Base-by-base conservation (phyloP, 805 yeast species). In the Candida yuanshanica region DNA sequence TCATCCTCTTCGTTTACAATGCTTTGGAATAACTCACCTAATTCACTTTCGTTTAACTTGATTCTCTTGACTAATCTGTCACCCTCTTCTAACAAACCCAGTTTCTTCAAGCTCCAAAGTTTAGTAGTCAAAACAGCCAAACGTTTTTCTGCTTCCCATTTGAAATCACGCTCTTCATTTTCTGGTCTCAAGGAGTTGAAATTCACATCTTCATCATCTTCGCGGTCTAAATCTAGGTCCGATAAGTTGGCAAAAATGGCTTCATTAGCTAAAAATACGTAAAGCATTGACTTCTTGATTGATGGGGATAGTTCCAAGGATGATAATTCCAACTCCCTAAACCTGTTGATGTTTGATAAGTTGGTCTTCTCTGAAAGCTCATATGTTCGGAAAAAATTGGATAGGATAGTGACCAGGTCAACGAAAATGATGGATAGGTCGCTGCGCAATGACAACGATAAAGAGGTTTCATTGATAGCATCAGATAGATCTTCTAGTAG, bases 231-330 rank as follows among this genome's bases (percentile, higher is more conserved):
- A 11, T 68, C 63, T 3, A 65, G 52, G 0, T 44, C 43, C n/a
- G 61, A 35, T 1, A 58, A 27, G 34, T 55, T 60, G 0, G 79
- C 77, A 11, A 67, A 49, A 18, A 63, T 62, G 7, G 71, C 64
- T 49, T 81, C 88, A 43, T 71, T 67, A 18, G 66, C 53, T 44
- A 79, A 62, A 46, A 72, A 81, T 4, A 70, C 52, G n/a, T 64
- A 55, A 42, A 70, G 39, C 12, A 79, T 47, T 2, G 61, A 50
- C 1, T 50, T 47, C 42, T 66, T 65, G 3, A 68, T 26, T 2
- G 53, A 52, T 0, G 39, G 36, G 2, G 70, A 63, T 1, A 74
- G 37, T 8, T 44, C 39, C 6, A 60, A 46, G 0, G 53, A 48
- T 4, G 38, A 36, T 20, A 53, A 23, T 13, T 51, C 56, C 25